Base-by-base conservation (phyloP, 129 eudicot species). In the Pseudognaphalium luteoalbum region DNA sequence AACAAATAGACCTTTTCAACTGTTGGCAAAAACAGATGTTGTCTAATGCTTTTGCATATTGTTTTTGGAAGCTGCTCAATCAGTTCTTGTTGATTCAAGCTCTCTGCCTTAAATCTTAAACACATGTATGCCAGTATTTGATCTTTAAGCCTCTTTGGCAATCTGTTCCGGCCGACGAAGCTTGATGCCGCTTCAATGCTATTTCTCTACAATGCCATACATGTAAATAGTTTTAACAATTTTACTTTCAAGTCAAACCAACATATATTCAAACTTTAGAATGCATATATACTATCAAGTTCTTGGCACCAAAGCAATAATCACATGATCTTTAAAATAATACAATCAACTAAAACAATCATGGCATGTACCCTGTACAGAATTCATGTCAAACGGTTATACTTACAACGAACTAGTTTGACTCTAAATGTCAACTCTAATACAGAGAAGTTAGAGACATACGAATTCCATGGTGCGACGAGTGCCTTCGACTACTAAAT, bases 391-490 rank as follows among this genome's bases (percentile, higher is more conserved):
- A n/a, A 62, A 57, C 11, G 20, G 3, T 19, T 25, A 11, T 16
- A 70, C 19, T 15, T 37, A 28, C 28, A 16, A 41, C 10, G 3
- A 17, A 65, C 21, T 12, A 20, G 16, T 73, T 20, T 52, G 70
- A 39, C 41, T 41, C 69, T 12, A 3, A 58, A 10, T 68, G 70
- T 66, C 74, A 57, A 51, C 30, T 19, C 28, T 11, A n/a, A 6
- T 33, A 21, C 47, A 65, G 33, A 68, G 57, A 30, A 10, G 0
- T 42, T 52, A 2, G 11, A 33, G 34, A 41, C 97, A 84, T 85
- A 94, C 99, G 32, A 94, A 94, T 81, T 91, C 94, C 96, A 90
- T 94, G 81, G 99, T 94, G 22, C 99, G 89, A 54, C 96, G 86
- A 61, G 99, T 94, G 80, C 99, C 96, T 87, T 94, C 91, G 7